These are phyloP conservation scores for Zygosaccharomyces siamensis DNA, from an alignment of 805 yeast species.

Conservation along the genomic window DNA sequence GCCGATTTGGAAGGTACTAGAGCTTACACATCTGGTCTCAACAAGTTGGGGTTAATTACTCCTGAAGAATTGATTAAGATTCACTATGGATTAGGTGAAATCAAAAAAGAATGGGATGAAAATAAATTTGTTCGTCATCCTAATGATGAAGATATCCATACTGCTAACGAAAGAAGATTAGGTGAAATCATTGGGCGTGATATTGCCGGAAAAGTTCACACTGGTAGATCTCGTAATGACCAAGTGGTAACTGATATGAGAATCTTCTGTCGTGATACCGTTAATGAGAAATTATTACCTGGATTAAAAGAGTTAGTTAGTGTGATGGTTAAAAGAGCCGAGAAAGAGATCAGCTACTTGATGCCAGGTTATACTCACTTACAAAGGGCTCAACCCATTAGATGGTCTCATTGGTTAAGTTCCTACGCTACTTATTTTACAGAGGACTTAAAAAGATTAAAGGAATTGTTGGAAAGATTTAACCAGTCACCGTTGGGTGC, in stretches of 20 bases:
- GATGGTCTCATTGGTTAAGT: slow-evolving; percentile 98
- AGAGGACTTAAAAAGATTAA: slow-evolving; percentile 81
- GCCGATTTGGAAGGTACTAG: slow-evolving; percentile 93
- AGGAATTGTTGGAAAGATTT: slow-evolving; percentile 74
- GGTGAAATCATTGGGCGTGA: slow-evolving; percentile 93
- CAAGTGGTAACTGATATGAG: slow-evolving; percentile 99
- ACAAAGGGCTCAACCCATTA: slow-evolving; percentile 98
- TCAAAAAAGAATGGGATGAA: slow-evolving; percentile 81
- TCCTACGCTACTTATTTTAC: slow-evolving; percentile 92
- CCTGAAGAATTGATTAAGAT: slow-evolving; percentile 70
- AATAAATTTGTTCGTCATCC: slow-evolving; percentile 42
- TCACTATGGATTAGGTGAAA: slow-evolving; percentile 71
- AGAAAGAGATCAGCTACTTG: slow-evolving; percentile 77
- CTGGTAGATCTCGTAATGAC: slow-evolving; percentile 98
- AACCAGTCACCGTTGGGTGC: slow-evolving; percentile 91
- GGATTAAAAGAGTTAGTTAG: slow-evolving; percentile 58
- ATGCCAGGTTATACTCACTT: slow-evolving; percentile 99
- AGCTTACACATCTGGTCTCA: slow-evolving; percentile 84
- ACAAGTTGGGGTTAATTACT: slow-evolving; percentile 71
- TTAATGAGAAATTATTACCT: slow-evolving; percentile 51
- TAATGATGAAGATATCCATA: slow-evolving; percentile 92
- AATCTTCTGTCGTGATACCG: slow-evolving; percentile 77
- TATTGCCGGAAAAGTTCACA: slow-evolving; percentile 96
- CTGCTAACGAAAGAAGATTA: slow-evolving; percentile 95
- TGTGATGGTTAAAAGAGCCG: slow-evolving; percentile 70